Base-by-base conservation (phyloP, 305 asterid species). In the Fraxinus greggii region DNA sequence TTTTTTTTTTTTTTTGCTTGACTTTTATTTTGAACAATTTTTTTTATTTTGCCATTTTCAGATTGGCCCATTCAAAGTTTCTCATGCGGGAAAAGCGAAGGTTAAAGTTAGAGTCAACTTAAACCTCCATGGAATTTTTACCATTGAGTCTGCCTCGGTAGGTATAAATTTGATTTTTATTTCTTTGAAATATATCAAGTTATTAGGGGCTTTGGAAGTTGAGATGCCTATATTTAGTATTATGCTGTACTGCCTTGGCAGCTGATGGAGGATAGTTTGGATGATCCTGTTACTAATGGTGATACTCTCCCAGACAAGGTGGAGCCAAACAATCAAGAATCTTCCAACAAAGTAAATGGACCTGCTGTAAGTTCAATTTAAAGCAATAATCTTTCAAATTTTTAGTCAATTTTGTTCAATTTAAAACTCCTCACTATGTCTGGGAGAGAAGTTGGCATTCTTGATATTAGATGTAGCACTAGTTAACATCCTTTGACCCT, bases 41-140 rank as follows among this genome's bases (percentile, higher is more conserved):
- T 24, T 24, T 65, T 23, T 26, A 26, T 65, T 65, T 63, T 48
- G 35, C 61, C 35, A 83, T 82, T 72, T 89, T 79, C 89, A 97
- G 99, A 89, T 97, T 79, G 98, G 98, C 69, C 99, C 97, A 63
- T 91, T 90, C 84, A 89, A 90, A 85, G 88, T 85, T 81, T 86
- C 97, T 70, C 88, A 88, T 72, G 88, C 81, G 36, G 91, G 90
- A 83, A 90, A 88, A 42, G 77, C 87, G 10, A 92, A 88, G 91
- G 87, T 94, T 63, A 94, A 97, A 88, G 87, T 94, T 79, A 92
- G 89, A 88, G 87, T 93, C 83, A 90, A 79, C 76, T 89, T 97
- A 81, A 92, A 93, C 90, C 90, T 91, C 82, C 94, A 94, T 77
- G 99, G 99, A 80, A 88, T 93, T 85, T 88, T 94, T 83, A 79